Evolutionary conservation across 2,329 filamentous ascomycete genomes (phyloP).

Genomic region (Emergomyces africanus): DNA sequence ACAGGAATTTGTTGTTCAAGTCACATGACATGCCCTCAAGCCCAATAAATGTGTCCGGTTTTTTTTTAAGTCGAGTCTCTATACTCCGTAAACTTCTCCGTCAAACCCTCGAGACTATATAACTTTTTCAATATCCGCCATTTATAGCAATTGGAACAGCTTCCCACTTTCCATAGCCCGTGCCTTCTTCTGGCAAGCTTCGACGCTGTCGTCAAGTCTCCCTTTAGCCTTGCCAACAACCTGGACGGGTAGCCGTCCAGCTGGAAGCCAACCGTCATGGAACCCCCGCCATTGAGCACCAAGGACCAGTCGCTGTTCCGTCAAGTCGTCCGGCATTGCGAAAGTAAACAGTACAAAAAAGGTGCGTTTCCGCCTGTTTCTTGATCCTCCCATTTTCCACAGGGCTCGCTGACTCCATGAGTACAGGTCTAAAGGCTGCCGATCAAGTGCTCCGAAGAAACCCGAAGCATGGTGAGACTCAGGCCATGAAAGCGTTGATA

Average conservation of each 20-base stretch:
- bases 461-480: conserved; percentile 92
- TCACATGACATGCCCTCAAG: not conserved
- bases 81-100: not conserved
- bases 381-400: conserved; percentile 13
- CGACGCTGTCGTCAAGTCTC: not conserved
- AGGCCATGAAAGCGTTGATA: conserved; percentile 98
- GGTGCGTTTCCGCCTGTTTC: conserved; percentile 30
- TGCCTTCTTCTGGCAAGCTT: not conserved
- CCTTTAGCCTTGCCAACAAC: not conserved
- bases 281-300: conserved; percentile 41
- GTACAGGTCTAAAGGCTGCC: conserved; percentile 71
- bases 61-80: not conserved
- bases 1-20: too few relatives aligned
- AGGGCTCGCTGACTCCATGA: conserved; percentile 15
- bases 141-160: not conserved
- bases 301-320: conserved; percentile 94
- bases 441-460: conserved; percentile 94
- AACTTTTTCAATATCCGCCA: not conserved
- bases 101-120: not conserved
- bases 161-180: not conserved
- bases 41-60: not conserved
- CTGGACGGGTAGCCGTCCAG: not conserved
- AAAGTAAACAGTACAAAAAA: conserved; percentile 97
- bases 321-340: conserved; percentile 89
- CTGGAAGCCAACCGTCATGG: not conserved